phyloP scores from a whole-genome alignment of 2,329 filamentous ascomycete genomes.

The Decorospora gaudefroyi region DNA sequence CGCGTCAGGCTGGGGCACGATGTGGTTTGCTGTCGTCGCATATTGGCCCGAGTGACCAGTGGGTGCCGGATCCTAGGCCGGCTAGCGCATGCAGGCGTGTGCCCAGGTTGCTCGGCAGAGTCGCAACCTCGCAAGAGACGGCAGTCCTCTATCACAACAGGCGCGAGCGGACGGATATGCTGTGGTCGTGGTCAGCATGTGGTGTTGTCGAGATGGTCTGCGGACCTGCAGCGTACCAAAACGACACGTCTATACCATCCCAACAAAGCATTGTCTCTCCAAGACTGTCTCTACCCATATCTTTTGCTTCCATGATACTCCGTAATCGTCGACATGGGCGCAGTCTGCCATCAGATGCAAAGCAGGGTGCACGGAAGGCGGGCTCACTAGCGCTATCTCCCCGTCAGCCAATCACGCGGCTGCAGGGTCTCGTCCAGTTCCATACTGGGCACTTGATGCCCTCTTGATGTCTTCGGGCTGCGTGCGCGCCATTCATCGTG shows the following conservation, averaged over 20 bases:
- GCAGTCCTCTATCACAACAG: constrained; percentile 11
- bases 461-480: constrained; percentile 21
- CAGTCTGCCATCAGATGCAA: constrained; percentile 20
- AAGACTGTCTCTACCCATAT: too few species aligned
- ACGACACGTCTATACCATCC: too few species aligned
- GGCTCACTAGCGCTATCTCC: constrained; percentile 15
- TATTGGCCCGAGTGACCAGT: constrained; percentile 32
- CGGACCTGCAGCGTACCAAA: not conserved
- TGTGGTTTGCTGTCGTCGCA: constrained; percentile 26
- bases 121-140: constrained; percentile 19
- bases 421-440: constrained; percentile 13
- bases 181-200: not conserved
- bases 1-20: constrained; percentile 27
- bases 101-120: constrained; percentile 33
- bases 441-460: constrained; percentile 12
- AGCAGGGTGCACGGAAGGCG: constrained; percentile 17
- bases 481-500: constrained; percentile 11
- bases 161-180: not conserved
- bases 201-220: not conserved
- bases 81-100: constrained; percentile 30
- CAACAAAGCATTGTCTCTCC: too few species aligned
- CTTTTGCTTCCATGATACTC: too few species aligned
- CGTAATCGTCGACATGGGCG: too few species aligned
- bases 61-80: constrained; percentile 31
- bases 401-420: constrained; percentile 22